Conservation (phyloP, 2,329 filamentous ascomycete species). For the Fusarium transvaalense region DNA sequence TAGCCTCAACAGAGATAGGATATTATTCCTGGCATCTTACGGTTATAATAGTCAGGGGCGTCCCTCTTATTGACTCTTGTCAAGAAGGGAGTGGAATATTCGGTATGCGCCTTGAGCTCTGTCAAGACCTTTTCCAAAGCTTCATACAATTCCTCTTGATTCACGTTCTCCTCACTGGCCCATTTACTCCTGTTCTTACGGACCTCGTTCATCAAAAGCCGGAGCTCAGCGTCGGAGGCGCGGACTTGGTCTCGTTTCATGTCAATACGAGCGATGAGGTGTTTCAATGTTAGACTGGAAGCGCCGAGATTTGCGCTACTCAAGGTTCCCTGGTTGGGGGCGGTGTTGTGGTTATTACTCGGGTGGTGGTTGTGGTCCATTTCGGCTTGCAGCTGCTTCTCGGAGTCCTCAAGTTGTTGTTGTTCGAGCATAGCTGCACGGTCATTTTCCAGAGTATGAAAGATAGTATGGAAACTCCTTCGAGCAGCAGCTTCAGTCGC, state of each 20-base stretch:
- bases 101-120: constrained; percentile 95
- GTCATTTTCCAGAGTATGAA: constrained; percentile 96
- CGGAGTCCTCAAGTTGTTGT: constrained; percentile 94
- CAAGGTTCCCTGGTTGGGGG: constrained; percentile 84
- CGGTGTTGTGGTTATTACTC: constrained; percentile 62
- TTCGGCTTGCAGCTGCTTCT: constrained; percentile 95
- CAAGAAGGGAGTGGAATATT: constrained; percentile 96
- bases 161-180: constrained; percentile 97
- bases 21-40: constrained; percentile 65
- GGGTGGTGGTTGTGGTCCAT: constrained; percentile 77
- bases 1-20: constrained; percentile 28
- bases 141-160: constrained; percentile 98
- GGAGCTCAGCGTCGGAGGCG: constrained; percentile 91
- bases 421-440: constrained; percentile 97
- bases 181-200: constrained; percentile 98
- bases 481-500: constrained; percentile 91
- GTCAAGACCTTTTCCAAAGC: constrained; percentile 96
- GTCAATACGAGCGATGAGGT: constrained; percentile 95
- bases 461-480: constrained; percentile 90
- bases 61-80: constrained; percentile 97
- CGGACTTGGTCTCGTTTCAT: constrained; percentile 89
- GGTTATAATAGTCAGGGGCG: constrained; percentile 92
- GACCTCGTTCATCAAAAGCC: constrained; percentile 95
- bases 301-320: constrained; percentile 95
- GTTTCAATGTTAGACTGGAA: constrained; percentile 94